Evolutionary conservation across 2,329 filamentous ascomycete species (phyloP).

Genomic region (Colletotrichum caudatum): DNA sequence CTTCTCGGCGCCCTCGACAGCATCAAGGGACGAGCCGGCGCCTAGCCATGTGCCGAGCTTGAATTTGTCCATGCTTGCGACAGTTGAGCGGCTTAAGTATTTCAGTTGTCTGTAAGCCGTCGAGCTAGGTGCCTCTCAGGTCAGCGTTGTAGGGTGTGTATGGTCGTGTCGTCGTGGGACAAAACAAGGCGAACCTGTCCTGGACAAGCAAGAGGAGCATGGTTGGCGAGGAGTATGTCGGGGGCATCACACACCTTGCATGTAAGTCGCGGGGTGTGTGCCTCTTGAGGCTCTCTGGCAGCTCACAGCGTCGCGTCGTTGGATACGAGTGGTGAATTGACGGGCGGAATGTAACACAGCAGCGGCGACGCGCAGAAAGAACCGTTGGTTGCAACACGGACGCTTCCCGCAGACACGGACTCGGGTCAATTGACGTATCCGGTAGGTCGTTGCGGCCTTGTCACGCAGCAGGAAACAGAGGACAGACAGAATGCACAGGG

Average conservation of each 20-base stretch:
- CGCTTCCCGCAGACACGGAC: conserved; percentile 14
- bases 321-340: not conserved
- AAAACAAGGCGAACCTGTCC: not conserved
- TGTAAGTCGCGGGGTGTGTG: not conserved
- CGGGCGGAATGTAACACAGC: not conserved
- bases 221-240: not conserved
- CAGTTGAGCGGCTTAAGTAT: not conserved
- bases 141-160: not conserved
- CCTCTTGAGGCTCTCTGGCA: too few species aligned
- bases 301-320: not conserved
- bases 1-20: conserved; percentile 47
- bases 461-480: conserved; percentile 2
- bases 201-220: not conserved
- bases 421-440: conserved; percentile 5
- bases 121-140: not conserved
- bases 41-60: conserved; percentile 53
- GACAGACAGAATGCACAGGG: not conserved
- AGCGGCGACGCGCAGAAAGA: conserved; percentile 4
- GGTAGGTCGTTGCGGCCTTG: conserved; percentile 1
- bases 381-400: conserved; percentile 14
- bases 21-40: conserved; percentile 42
- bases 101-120: not conserved
- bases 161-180: not conserved
- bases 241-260: not conserved
- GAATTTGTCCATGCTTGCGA: conserved; percentile 48